phyloP scores from a whole-genome alignment of 108 stramenopile genomes.

The Asterionellopsis glacialis region DNA sequence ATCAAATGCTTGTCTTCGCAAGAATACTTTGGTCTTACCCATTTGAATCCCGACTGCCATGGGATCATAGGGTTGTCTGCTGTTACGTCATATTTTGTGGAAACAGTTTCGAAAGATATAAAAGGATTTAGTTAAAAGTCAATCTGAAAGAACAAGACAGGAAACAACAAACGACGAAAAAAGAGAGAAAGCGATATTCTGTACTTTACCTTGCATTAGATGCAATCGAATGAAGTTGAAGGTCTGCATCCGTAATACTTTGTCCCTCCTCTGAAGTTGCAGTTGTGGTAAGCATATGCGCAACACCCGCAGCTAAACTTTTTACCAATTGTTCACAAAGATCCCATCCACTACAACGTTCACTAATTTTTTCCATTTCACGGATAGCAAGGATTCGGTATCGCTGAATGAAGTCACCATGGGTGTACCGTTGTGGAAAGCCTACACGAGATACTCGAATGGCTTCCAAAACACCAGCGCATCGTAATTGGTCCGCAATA shows the following conservation, averaged over 20 bases:
- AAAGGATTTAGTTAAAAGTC: too few species aligned
- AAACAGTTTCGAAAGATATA: too few species aligned
- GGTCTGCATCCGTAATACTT: too few species aligned
- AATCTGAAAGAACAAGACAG: too few species aligned
- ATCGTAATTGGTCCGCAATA: slow-evolving; percentile 92
- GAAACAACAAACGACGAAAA: background rate
- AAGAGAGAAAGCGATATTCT: too few species aligned
- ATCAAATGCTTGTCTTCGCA: slow-evolving; percentile 75
- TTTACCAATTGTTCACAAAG: slow-evolving; percentile 9
- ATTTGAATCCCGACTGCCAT: slow-evolving; percentile 77
- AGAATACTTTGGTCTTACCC: slow-evolving; percentile 84
- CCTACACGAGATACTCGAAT: slow-evolving; percentile 98
- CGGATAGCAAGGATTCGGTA: slow-evolving; percentile 53
- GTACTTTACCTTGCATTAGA: too few species aligned
- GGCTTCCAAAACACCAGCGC: slow-evolving; percentile 98
- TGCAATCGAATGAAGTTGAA: too few species aligned
- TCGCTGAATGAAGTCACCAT: slow-evolving; percentile 76
- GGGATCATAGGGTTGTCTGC: slow-evolving; percentile 1
- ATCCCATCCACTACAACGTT: slow-evolving; percentile 2
- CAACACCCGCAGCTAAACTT: background rate
- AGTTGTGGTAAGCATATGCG: too few species aligned
- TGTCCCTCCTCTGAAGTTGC: too few species aligned
- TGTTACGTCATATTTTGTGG: too few species aligned
- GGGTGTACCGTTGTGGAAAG: slow-evolving; percentile 91
- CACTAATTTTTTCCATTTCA: background rate